Conservation (phyloP, 169 alveolate species). For the Plasmodium relictum region DNA sequence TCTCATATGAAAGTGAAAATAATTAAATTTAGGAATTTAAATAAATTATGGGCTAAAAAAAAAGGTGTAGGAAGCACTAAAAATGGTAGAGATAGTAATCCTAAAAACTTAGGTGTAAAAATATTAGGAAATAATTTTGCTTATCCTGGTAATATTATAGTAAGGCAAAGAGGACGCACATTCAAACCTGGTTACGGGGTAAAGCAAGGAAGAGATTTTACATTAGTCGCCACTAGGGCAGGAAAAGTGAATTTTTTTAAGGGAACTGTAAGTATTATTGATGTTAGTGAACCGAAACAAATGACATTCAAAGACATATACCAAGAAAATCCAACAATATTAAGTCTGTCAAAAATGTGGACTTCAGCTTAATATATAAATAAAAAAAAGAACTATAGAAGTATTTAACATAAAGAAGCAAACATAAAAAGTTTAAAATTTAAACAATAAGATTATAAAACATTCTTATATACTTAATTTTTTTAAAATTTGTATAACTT, state of each 20-base stretch:
- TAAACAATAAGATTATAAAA: neutral
- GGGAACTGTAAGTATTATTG: conserved; percentile 82
- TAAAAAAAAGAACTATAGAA: neutral
- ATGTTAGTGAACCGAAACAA: conserved; percentile 73
- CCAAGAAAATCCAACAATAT: conserved; percentile 81
- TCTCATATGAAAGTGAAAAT: conserved; percentile 1
- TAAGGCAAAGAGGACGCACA: conserved; percentile 90
- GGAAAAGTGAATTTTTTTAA: conserved; percentile 84
- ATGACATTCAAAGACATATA: conserved; percentile 78
- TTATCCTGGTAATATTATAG: conserved; percentile 88
- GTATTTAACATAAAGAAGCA: neutral
- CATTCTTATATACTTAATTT: neutral
- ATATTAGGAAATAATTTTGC: conserved; percentile 88
- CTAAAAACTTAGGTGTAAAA: conserved; percentile 89
- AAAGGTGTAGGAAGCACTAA: conserved; percentile 92
- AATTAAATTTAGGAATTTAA: conserved; percentile 17
- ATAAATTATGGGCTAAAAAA: conserved; percentile 84
- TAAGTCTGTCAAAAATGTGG: conserved; percentile 83
- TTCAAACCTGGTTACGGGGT: conserved; percentile 91
- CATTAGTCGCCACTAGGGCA: conserved; percentile 80
- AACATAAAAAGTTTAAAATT: neutral
- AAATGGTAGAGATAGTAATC: conserved; percentile 91
- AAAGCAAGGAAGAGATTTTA: conserved; percentile 84
- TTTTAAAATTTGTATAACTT: neutral
- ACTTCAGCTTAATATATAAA: conserved; percentile 44